Conservation (phyloP, 1,284 basidiomycete species). For the Taiwanofungus camphoratus region DNA sequence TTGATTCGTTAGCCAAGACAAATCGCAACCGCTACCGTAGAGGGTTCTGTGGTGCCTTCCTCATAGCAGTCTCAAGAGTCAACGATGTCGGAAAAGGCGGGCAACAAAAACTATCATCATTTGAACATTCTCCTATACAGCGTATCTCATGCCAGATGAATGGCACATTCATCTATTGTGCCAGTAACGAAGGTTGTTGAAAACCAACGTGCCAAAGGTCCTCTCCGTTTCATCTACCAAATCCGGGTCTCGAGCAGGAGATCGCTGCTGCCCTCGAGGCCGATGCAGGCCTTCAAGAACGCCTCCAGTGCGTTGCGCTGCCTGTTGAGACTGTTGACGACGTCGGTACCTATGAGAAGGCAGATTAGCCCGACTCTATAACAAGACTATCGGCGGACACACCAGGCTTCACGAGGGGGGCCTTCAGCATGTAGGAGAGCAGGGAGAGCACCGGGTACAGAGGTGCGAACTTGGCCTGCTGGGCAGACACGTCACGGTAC, state of each 20-base stretch:
- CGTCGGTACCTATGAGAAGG: constrained; percentile 57
- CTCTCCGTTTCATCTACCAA: constrained; percentile 51
- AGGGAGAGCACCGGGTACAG: constrained; percentile 87
- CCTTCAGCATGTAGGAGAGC: constrained; percentile 95
- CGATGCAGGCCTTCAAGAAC: constrained; percentile 90
- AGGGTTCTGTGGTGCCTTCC: no score
- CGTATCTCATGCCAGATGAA: no score
- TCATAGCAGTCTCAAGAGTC: no score
- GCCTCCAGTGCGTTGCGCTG: constrained; percentile 93
- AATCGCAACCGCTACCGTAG: no score
- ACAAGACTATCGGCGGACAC: constrained; percentile 17
- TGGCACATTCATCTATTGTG: no score
- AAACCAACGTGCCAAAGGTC: neutral
- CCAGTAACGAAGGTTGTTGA: constrained; percentile 7
- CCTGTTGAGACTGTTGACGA: constrained; percentile 92
- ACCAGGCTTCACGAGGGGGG: constrained; percentile 95
- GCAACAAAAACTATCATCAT: no score
- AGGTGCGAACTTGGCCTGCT: constrained; percentile 61
- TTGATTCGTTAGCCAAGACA: no score
- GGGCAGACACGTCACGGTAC: constrained; percentile 60
- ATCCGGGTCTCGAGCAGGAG: constrained; percentile 82
- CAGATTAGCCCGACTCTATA: neutral
- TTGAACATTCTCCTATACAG: no score
- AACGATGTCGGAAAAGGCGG: no score
- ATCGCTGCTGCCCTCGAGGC: constrained; percentile 78